Evolutionary conservation across 1,139 yeast species (phyloP), one percentile per base, ranked within the genome.

Genomic region (Geotrichum fermentans): DNA sequence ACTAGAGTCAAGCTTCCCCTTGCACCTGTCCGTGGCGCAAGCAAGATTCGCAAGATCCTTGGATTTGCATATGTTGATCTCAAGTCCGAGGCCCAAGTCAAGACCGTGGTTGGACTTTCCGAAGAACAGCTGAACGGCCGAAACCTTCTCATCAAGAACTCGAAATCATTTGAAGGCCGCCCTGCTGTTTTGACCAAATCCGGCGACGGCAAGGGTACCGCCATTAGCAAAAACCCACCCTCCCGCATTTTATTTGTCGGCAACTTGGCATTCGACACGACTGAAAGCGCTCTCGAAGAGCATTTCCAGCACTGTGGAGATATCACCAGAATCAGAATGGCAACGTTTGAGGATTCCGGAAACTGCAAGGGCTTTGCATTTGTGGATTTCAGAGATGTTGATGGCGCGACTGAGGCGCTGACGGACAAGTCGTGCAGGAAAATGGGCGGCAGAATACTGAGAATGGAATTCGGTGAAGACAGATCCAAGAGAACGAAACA

Each of bases 291-390:
- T 55, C 73, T 92, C 40, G 82, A 79, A 56, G 83, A 80, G 58
- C 96, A 87, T 57, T 92, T 90, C 72, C 69, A 70, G 58, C 80
- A 73, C 58, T 82, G 86, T 62, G 97, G 97, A 28, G 90, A 86
- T 53, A 89, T 89, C 51, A 70, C 75, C 29, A 80, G 78, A 58
- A 79, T 90, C 49, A 78, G 98, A 66, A 90, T 90, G 95, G 97
- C 97, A 1, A 90, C 98, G 7, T 92, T 92, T 66, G 92, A 92
- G 69, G 98, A 92, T 63, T 73, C 86, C 38, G 97, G 97, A 1
- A 90, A 89, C 65, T 92, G 97, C 72, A 92, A 92, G 66, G 98
- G 98, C 1, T 92, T 90, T 73, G 92, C 96, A 1, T 92, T 92
- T 62, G 71, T 92, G 37, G 98, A 92, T 67, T 92, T 90, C 70